These are phyloP conservation scores for Sporothrix euskadiensis DNA, from an alignment of 2,329 filamentous ascomycete species.

Conservation along the genomic window DNA sequence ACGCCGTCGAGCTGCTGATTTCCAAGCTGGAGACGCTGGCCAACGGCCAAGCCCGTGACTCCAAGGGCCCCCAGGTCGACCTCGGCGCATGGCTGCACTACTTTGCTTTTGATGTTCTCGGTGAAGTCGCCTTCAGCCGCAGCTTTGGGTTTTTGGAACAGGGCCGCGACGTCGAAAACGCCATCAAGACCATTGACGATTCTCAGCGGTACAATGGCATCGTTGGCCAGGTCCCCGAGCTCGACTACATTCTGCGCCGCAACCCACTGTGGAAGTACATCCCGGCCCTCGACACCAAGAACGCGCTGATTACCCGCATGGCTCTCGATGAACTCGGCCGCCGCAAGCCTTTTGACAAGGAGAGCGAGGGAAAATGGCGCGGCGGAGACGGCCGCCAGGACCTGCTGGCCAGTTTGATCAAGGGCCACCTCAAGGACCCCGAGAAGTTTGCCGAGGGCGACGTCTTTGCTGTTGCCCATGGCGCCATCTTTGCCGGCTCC, in stretches of 20 bases:
- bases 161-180: conserved; percentile 52
- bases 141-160: conserved; percentile 55
- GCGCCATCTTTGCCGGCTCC: conserved; percentile 60
- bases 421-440: conserved; percentile 53
- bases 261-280: conserved; percentile 52
- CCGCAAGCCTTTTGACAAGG: conserved; percentile 49
- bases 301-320: conserved; percentile 54
- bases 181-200: conserved; percentile 55
- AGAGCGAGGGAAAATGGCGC: conserved; percentile 45
- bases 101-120: conserved; percentile 53
- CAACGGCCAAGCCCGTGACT: conserved; percentile 30
- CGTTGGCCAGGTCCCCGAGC: conserved; percentile 53
- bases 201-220: conserved; percentile 56
- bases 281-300: conserved; percentile 47
- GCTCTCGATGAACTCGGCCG: conserved; percentile 52
- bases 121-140: conserved; percentile 53
- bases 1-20: conserved; percentile 50
- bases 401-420: conserved; percentile 53
- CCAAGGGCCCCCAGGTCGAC: conserved; percentile 41
- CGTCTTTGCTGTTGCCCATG: conserved; percentile 59
- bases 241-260: conserved; percentile 50
- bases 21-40: conserved; percentile 46
- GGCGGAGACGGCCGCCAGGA: conserved; percentile 51
- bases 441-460: conserved; percentile 52
- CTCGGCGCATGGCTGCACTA: conserved; percentile 51